These are phyloP conservation scores for Salix udensis DNA, from an alignment of 345 rosid species.

Conservation along the genomic window DNA sequence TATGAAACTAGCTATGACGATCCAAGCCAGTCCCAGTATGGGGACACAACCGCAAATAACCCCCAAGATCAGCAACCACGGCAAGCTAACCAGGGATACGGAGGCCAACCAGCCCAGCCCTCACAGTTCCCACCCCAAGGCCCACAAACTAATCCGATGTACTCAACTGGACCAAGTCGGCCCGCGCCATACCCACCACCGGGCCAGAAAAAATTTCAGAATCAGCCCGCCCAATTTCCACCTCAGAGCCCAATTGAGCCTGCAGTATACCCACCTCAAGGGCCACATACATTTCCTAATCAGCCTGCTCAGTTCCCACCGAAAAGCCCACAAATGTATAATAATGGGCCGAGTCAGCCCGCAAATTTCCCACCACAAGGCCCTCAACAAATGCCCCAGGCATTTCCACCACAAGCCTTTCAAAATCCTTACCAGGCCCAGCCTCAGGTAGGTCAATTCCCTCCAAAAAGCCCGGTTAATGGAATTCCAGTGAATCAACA, in stretches of 20 bases:
- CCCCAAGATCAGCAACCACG: neutral
- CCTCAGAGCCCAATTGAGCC: neutral
- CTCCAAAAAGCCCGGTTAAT: neutral
- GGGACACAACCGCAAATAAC: neutral
- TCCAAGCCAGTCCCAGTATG: neutral
- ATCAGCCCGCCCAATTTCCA: neutral
- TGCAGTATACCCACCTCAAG: neutral
- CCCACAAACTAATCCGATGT: neutral
- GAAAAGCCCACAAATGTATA: neutral
- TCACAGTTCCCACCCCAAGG: neutral
- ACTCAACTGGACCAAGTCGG: neutral
- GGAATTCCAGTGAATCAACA: conserved; percentile 20
- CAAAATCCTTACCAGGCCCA: conserved; percentile 5
- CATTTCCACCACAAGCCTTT: conserved; percentile 8
- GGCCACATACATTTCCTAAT: neutral
- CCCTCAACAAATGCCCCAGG: neutral
- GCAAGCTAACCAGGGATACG: neutral
- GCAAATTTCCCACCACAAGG: neutral
- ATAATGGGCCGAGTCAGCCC: neutral
- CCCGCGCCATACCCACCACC: neutral
- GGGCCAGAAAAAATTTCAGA: neutral
- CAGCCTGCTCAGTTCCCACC: neutral
- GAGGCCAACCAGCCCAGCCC: neutral
- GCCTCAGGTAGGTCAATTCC: neutral
- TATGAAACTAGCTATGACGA: neutral